Conservation (phyloP, 371 early-diverging fungal genomes). For the Mortierella sp. region DNA sequence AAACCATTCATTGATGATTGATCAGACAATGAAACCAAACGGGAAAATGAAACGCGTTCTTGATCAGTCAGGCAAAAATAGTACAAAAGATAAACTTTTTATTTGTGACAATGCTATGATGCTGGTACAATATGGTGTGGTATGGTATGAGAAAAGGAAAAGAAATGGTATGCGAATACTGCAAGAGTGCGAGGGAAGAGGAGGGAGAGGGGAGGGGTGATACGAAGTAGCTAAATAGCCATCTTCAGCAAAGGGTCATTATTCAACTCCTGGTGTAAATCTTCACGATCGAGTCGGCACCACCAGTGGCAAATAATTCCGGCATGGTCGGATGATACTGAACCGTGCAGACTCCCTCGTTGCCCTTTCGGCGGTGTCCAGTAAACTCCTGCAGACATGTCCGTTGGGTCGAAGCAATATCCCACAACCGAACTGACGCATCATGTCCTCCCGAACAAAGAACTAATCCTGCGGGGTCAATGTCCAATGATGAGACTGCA, state of each 20-base stretch:
- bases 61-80: neutral
- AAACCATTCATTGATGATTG: no score
- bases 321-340: slow-evolving; percentile 75
- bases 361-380: slow-evolving; percentile 81
- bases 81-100: neutral
- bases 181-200: neutral
- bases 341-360: slow-evolving; percentile 83
- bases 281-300: slow-evolving; percentile 83
- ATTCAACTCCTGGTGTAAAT: slow-evolving; percentile 58
- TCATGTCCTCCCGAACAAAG: slow-evolving; percentile 91
- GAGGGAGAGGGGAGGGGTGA: neutral
- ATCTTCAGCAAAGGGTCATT: neutral
- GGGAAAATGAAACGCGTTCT: neutral
- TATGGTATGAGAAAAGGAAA: neutral
- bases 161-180: neutral
- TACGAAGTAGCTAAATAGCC: neutral
- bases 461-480: slow-evolving; percentile 76
- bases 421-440: slow-evolving; percentile 87
- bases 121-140: no score
- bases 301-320: slow-evolving; percentile 80
- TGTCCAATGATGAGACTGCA: slow-evolving; percentile 75
- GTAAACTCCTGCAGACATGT: slow-evolving; percentile 85
- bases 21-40: neutral
- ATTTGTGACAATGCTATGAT: neutral
- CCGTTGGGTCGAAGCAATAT: slow-evolving; percentile 68